phyloP scores from a whole-genome alignment of 148 eudicot genomes.

The Pouteria glomerata region DNA sequence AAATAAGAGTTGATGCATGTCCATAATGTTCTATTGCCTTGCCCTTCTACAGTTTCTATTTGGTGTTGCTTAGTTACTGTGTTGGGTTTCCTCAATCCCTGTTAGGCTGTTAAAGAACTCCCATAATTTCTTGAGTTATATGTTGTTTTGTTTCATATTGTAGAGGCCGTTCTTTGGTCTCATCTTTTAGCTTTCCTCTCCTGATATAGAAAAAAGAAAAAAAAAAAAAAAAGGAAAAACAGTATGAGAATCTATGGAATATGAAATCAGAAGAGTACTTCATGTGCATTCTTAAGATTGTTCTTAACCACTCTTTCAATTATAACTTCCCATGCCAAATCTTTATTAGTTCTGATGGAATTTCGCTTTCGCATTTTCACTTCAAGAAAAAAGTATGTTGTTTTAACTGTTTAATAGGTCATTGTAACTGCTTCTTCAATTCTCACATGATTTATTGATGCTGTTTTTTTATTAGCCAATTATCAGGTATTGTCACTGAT shows the following conservation, averaged over 20 bases:
- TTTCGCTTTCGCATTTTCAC: background rate
- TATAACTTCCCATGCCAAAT: background rate
- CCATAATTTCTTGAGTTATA: too few species aligned
- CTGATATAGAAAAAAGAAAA: too few species aligned
- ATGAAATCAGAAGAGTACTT: too few species aligned
- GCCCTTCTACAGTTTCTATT: background rate
- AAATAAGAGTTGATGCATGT: too few species aligned
- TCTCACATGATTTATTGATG: background rate
- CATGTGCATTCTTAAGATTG: conserved; percentile 5
- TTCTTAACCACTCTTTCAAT: background rate
- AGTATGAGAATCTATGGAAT: too few species aligned
- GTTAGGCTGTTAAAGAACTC: too few species aligned
- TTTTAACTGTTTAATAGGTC: too few species aligned
- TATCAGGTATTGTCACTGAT: background rate
- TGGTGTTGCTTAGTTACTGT: background rate
- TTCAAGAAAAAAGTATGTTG: background rate
- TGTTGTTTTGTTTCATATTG: too few species aligned
- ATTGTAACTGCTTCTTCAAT: background rate
- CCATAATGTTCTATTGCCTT: background rate
- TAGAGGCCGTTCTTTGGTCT: too few species aligned
- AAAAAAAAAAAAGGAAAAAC: too few species aligned
- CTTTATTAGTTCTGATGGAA: conserved; percentile 1
- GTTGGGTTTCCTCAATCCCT: too few species aligned
- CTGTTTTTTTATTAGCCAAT: background rate
- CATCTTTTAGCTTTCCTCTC: too few species aligned